Conservation (phyloP, 163 green algal species). For the Picocystis sp. region DNA sequence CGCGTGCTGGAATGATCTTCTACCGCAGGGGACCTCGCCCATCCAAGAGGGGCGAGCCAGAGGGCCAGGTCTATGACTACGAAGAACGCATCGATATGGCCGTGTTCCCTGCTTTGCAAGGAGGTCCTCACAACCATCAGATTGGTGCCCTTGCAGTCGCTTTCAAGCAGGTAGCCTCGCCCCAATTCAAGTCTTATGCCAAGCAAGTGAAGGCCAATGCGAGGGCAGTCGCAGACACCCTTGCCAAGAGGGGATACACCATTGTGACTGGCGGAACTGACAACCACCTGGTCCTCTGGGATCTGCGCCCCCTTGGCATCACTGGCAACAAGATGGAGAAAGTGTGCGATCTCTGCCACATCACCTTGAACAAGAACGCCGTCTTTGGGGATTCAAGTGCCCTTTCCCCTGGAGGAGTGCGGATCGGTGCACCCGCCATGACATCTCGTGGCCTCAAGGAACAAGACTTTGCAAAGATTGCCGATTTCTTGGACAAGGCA, state of each 20-base stretch:
- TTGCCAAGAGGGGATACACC: constrained; percentile 75
- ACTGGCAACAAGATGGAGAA: constrained; percentile 71
- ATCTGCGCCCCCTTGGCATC: constrained; percentile 69
- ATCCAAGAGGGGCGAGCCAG: constrained; percentile 43
- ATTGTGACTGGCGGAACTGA: constrained; percentile 89
- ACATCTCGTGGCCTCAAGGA: constrained; percentile 69
- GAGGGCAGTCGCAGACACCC: constrained; percentile 41
- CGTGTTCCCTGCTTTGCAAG: constrained; percentile 49
- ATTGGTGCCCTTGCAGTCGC: constrained; percentile 61
- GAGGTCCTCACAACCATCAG: constrained; percentile 43
- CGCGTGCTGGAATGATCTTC: constrained; percentile 75
- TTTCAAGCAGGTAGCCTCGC: constrained; percentile 39
- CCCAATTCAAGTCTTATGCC: constrained; percentile 56
- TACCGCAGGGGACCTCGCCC: constrained; percentile 47
- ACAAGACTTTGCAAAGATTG: constrained; percentile 72
- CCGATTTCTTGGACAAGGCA: constrained; percentile 54
- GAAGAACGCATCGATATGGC: constrained; percentile 64
- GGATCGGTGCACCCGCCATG: constrained; percentile 92
- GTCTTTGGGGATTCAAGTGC: constrained; percentile 83
- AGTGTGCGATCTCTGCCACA: constrained; percentile 81
- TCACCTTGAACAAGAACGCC: constrained; percentile 99
- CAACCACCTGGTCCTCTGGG: constrained; percentile 96
- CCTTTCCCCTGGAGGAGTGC: constrained; percentile 78
- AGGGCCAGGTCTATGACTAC: constrained; percentile 55
- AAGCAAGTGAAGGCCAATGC: constrained; percentile 64